Evolutionary conservation across 179 eudicot genomes (phyloP).

Genomic region (Carnegiea gigantea): DNA sequence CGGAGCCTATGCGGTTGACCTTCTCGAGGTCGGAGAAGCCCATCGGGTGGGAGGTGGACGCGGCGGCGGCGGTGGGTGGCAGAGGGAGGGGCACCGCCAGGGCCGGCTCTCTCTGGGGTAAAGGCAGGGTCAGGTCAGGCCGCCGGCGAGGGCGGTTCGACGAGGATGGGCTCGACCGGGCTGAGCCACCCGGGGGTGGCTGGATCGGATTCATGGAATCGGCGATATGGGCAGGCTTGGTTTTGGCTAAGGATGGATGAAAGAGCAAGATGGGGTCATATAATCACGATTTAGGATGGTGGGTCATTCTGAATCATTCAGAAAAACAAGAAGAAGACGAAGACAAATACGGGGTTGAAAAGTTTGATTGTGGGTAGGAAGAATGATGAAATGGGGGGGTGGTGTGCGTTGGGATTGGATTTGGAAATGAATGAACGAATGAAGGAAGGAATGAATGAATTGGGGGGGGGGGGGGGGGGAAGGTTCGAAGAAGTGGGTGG

Average conservation of each 20-base stretch:
- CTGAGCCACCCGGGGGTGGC: constrained; percentile 20
- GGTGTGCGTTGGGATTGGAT: neutral
- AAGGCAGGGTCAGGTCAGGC: constrained; percentile 51
- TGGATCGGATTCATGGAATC: constrained; percentile 42
- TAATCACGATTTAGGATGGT: neutral
- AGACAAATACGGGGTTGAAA: constrained; percentile 12
- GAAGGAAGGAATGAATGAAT: neutral
- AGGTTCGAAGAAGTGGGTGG: constrained; percentile 22
- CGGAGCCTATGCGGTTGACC: constrained; percentile 69
- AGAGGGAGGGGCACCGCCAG: constrained; percentile 66
- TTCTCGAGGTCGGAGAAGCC: constrained; percentile 55
- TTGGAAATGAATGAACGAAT: neutral
- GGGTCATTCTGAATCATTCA: neutral
- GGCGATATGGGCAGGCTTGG: constrained; percentile 1
- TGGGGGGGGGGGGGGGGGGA: constrained; percentile 14
- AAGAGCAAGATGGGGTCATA: neutral
- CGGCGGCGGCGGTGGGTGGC: constrained; percentile 28
- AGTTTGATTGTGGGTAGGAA: neutral
- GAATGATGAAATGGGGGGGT: neutral
- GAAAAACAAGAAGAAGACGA: neutral
- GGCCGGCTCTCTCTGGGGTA: constrained; percentile 49
- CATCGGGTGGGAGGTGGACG: constrained; percentile 21
- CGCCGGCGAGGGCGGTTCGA: constrained; percentile 44
- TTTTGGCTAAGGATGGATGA: neutral
- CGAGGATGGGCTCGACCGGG: neutral